Evolutionary conservation across 129 eudicot species (phyloP).

Genomic region (Mikania micrantha): DNA sequence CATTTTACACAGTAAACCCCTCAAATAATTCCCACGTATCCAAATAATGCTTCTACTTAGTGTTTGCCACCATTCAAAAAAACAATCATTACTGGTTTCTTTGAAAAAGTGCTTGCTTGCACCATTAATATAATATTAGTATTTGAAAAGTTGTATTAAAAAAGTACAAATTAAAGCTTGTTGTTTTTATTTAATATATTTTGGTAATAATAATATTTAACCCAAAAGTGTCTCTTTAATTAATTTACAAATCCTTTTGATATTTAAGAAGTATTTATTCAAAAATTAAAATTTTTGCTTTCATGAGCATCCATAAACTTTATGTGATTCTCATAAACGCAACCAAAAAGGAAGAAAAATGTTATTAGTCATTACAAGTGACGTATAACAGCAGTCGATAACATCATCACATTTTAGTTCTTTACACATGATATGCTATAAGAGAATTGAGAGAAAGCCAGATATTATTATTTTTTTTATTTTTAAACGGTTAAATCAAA

Average conservation of each 20-base stretch:
- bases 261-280: not conserved
- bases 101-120: conserved; percentile 9
- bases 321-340: not conserved
- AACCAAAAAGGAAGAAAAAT: not conserved
- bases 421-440: not conserved
- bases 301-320: not conserved
- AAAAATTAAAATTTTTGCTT: not conserved
- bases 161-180: not conserved
- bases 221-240: not conserved
- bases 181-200: not conserved
- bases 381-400: not conserved
- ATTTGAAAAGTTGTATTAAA: not conserved
- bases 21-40: conserved; percentile 15
- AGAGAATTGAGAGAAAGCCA: not conserved
- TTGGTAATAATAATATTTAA: not conserved
- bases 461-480: too few relatives aligned
- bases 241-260: not conserved
- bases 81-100: conserved; percentile 12
- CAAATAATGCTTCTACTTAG: conserved; percentile 16
- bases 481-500: too few relatives aligned
- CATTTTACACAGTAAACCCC: conserved; percentile 26
- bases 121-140: not conserved
- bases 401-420: not conserved
- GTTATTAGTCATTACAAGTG: not conserved
- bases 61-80: conserved; percentile 14